Evolutionary conservation across 1,139 yeast genomes (phyloP).

Genomic region (Kluyveromyces sp.): DNA sequence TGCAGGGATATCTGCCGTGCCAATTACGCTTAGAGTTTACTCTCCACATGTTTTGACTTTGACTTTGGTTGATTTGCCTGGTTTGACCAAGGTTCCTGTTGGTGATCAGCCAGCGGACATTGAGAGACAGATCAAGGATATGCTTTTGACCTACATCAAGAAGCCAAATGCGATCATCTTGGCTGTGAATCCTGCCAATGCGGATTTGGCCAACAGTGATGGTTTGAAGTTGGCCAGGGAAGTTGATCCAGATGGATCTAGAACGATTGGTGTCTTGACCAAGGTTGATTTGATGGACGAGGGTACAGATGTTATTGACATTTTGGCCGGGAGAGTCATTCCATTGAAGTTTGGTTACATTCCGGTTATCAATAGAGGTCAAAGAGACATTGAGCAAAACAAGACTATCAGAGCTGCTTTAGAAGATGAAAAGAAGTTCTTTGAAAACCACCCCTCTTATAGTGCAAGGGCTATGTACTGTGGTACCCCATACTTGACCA

Average conservation of each 20-base stretch:
- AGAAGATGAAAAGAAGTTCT: constrained; percentile 67
- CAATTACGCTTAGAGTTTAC: constrained; percentile 87
- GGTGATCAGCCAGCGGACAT: constrained; percentile 99
- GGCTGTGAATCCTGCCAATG: constrained; percentile 94
- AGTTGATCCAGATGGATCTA: constrained; percentile 93
- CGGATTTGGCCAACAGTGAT: constrained; percentile 95
- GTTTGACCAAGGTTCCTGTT: constrained; percentile 97
- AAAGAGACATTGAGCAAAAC: constrained; percentile 81
- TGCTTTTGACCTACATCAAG: constrained; percentile 88
- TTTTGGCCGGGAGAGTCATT: constrained; percentile 90
- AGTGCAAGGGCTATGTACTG: constrained; percentile 83
- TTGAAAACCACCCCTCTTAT: constrained; percentile 69
- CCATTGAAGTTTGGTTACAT: constrained; percentile 95
- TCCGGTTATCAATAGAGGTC: constrained; percentile 97
- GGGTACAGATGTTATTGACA: constrained; percentile 98
- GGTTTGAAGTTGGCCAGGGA: constrained; percentile 95
- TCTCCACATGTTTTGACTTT: constrained; percentile 94
- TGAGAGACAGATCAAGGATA: constrained; percentile 88
- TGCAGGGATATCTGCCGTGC: constrained; percentile 85
- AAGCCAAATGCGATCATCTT: constrained; percentile 94
- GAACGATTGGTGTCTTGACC: constrained; percentile 95
- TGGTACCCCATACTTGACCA: constrained; percentile 95
- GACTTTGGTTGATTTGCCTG: constrained; percentile 95
- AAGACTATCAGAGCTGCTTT: constrained; percentile 88
- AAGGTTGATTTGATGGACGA: constrained; percentile 97